These are phyloP conservation scores for Monilinia fructicola DNA, from an alignment of 2,329 filamentous ascomycete species.

Conservation along the genomic window DNA sequence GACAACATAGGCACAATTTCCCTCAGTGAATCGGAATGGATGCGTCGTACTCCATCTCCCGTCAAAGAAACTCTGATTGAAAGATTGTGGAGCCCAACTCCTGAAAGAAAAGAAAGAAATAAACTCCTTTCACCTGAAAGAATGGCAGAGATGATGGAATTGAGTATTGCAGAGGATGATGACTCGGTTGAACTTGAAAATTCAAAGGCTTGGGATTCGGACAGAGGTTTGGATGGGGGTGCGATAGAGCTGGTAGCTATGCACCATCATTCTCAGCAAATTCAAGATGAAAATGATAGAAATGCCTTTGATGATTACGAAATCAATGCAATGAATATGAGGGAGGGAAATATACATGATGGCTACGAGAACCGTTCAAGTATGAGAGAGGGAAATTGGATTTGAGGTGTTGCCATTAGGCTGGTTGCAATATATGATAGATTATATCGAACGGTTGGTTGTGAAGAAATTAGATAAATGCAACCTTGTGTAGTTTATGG, in stretches of 20 bases:
- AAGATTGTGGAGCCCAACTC: slow-evolving; percentile 21
- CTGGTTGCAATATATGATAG: neutral
- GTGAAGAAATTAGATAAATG: neutral
- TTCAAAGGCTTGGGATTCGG: neutral
- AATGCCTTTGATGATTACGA: slow-evolving; percentile 1
- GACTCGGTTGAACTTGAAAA: neutral
- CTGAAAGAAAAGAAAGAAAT: slow-evolving; percentile 4
- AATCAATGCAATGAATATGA: slow-evolving; percentile 11
- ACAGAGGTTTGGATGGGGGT: neutral
- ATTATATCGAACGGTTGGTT: neutral
- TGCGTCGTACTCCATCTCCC: slow-evolving; percentile 33
- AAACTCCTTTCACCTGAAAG: neutral
- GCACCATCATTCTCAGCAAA: neutral
- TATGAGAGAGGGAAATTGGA: slow-evolving; percentile 27
- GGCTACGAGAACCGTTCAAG: neutral
- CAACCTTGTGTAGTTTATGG: neutral
- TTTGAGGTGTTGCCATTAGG: slow-evolving; percentile 12
- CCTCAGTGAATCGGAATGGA: slow-evolving; percentile 35
- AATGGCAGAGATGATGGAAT: slow-evolving; percentile 10
- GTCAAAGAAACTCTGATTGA: slow-evolving; percentile 10
- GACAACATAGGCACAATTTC: slow-evolving; percentile 28
- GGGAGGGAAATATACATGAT: neutral
- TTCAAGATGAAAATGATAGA: neutral
- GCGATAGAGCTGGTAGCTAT: neutral
- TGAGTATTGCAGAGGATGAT: slow-evolving; percentile 1